phyloP scores from a whole-genome alignment of 2,329 filamentous ascomycete genomes.

The Monosporascus sp. region DNA sequence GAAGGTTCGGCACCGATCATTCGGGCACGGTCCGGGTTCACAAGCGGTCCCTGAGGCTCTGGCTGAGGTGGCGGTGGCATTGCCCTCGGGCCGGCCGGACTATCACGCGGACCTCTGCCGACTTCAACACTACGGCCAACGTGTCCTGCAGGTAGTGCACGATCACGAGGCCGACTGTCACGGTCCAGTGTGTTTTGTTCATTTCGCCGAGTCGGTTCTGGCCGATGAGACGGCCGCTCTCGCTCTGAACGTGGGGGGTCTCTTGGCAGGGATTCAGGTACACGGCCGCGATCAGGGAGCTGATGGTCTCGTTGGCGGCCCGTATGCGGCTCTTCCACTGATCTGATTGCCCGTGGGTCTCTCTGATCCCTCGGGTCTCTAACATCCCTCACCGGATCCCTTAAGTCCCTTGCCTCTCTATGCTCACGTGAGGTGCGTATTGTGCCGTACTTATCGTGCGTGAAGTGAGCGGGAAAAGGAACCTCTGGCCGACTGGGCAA shows the following conservation, averaged over 20 bases:
- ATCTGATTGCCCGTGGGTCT: conserved; percentile 29
- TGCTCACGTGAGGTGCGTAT: conserved; percentile 27
- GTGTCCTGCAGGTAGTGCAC: conserved; percentile 19
- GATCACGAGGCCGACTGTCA: conserved; percentile 29
- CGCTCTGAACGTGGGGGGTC: conserved; percentile 34
- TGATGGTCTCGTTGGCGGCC: conserved; percentile 38
- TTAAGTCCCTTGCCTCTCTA: conserved; percentile 23
- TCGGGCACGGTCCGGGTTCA: conserved; percentile 52
- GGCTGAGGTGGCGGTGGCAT: conserved; percentile 23
- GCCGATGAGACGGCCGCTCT: conserved; percentile 29
- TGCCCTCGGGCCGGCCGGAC: conserved; percentile 21
- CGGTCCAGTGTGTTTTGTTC: conserved; percentile 34
- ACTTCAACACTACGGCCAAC: conserved; percentile 21
- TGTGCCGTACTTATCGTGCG: conserved; percentile 40
- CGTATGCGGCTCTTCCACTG: conserved; percentile 35
- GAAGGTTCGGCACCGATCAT: conserved; percentile 34
- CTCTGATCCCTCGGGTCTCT: conserved; percentile 34
- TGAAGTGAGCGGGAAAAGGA: conserved; percentile 44
- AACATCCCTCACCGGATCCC: conserved; percentile 12
- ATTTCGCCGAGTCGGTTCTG: conserved; percentile 22
- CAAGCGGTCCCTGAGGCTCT: conserved; percentile 38
- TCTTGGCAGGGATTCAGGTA: conserved; percentile 29
- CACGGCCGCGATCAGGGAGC: conserved; percentile 34
- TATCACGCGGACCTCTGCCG: conserved; percentile 20
- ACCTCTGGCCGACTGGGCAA: conserved; percentile 57